Base-by-base conservation (phyloP, 2,329 filamentous ascomycete genomes). In the Aspergillus uvarum region DNA sequence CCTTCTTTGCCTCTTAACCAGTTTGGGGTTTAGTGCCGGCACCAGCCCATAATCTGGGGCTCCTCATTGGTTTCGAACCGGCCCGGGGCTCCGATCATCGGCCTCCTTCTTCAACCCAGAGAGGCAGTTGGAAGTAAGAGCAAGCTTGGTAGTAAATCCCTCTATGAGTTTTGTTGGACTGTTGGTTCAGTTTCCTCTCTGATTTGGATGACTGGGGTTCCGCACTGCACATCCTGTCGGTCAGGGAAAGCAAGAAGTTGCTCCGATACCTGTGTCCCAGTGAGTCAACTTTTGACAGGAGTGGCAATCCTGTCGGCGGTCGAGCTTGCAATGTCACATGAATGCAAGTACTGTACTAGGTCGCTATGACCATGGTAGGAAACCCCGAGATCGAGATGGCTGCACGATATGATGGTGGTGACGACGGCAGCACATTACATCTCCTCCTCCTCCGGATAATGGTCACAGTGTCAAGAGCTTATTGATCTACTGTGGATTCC, bases 81-180 rank as follows among this genome's bases (percentile, higher is more conserved):
- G 50, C 65, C 61, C 59, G 61, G 65, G 47, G 58, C 65, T 71
- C 71, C 70, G 70, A 68, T 71, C 67, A 68, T 72, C 70, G 70
- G 70, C 70, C 59, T 22, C 54, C 42, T 55, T 48, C 19, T 12
- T 44, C 52, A 47, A 7, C 14, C 38, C 38, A 44, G 11, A 35
- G 32, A 35, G 32, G 32, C 32, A 35, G 32, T 35, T 35, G 26
- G 7, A 10, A 29, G 26, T 29, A 29, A 29, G 5, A 26, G 26
- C 26, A 29, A 29, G 26, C 26, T 26, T 5, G 24, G n/a, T n/a
- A 26, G 24, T 29, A 29, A 29, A 29, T 29, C 26, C 6, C 6
- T 35, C 32, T 16, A 35, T 35, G 21, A 22, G 21, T 22, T 22
- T 22, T 22, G 21, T 22, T 22, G 2, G 11, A 35, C 3, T 16